Evolutionary conservation across 495 filamentous ascomycete species (phyloP).

Genomic region (Mytilinidion resinicola): DNA sequence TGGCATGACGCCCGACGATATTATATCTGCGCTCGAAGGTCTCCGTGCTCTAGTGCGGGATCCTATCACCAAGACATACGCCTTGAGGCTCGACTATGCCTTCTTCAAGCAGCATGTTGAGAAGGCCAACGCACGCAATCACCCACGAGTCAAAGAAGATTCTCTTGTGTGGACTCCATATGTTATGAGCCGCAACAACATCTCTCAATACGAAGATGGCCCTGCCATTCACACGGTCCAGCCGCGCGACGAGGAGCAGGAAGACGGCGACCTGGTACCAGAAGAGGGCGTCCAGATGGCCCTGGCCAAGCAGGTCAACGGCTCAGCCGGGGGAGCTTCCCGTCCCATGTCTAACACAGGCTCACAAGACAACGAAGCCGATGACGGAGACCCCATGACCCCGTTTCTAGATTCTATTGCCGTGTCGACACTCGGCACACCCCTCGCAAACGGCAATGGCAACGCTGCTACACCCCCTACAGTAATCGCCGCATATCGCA

Average conservation of each 20-base stretch:
- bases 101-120: slow-evolving; percentile 80
- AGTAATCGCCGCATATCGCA: slow-evolving; percentile 34
- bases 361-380: slow-evolving; percentile 5
- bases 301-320: slow-evolving; percentile 18
- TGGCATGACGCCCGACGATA: slow-evolving; percentile 93
- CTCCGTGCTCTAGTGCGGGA: slow-evolving; percentile 83
- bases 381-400: not conserved
- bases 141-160: slow-evolving; percentile 75
- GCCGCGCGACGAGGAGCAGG: slow-evolving; percentile 65
- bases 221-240: slow-evolving; percentile 82
- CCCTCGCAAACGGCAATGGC: slow-evolving; percentile 22
- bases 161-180: slow-evolving; percentile 94
- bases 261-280: slow-evolving; percentile 36
- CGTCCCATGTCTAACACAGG: slow-evolving; percentile 7
- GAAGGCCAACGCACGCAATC: slow-evolving; percentile 79
- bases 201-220: slow-evolving; percentile 76
- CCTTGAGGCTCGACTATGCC: slow-evolving; percentile 72
- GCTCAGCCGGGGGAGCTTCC: not conserved
- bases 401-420: not conserved
- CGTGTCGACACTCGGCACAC: slow-evolving; percentile 15
- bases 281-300: slow-evolving; percentile 37
- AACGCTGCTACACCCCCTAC: not conserved
- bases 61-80: slow-evolving; percentile 80
- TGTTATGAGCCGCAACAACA: slow-evolving; percentile 82
- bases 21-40: slow-evolving; percentile 85